A percentile compares a stretch with the other conserved stretches of the same genome.
phyloP scores from a whole-genome alignment of 306 rosid genomes.

The Cicer bijugum region DNA sequence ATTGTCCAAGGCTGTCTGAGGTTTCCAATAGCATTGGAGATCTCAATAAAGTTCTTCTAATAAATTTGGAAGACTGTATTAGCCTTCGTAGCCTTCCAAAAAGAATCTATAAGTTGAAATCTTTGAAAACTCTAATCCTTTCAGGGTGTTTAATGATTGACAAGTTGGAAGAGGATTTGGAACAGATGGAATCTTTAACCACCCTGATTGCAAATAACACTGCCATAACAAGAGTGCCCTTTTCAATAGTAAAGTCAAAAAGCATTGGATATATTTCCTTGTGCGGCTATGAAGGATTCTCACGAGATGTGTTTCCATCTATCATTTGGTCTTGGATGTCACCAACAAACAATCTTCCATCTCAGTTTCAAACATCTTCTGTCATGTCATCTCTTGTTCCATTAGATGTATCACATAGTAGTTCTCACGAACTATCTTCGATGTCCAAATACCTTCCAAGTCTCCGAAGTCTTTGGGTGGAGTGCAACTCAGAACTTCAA shows the following conservation, averaged over 20 bases:
- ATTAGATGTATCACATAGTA: not conserved
- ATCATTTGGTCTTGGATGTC: constrained; percentile 10
- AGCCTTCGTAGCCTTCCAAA: not conserved
- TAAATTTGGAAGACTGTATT: not conserved
- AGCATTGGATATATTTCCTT: constrained; percentile 3
- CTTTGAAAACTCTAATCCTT: not conserved
- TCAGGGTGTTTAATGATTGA: constrained; percentile 2
- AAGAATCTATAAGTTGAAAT: constrained; percentile 2
- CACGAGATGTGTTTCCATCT: constrained; percentile 1
- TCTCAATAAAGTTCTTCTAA: not conserved
- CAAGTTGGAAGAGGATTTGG: not conserved
- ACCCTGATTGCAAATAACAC: not conserved
- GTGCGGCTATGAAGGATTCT: constrained; percentile 16
- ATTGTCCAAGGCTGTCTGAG: constrained; percentile 10
- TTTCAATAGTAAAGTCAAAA: not conserved
- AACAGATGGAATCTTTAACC: constrained; percentile 6
- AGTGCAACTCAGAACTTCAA: not conserved
- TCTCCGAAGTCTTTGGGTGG: constrained; percentile 12
- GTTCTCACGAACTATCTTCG: not conserved
- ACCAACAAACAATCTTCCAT: not conserved
- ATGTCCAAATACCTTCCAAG: not conserved
- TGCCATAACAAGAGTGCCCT: not conserved
- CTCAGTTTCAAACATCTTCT: not conserved
- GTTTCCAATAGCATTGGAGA: not conserved
- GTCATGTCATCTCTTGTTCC: not conserved